A percentile compares a stretch with the other conserved stretches of the same genome.
Conservation (phyloP, 192 early-diverging fungal genomes). For the Chytriomyces confervae region DNA sequence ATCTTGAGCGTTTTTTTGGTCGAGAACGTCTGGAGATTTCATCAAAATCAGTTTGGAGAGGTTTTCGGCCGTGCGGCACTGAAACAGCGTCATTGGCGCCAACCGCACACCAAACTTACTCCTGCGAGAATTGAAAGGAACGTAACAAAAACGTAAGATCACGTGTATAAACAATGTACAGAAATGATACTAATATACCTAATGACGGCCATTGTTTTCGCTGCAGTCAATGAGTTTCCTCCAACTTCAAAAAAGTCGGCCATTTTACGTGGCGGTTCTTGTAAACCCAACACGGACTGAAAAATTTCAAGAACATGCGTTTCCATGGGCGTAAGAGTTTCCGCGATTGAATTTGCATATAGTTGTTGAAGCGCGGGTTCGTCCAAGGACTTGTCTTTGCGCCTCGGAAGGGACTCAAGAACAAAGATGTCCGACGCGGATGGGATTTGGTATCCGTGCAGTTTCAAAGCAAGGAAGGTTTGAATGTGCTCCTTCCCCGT, state of each 20-base stretch:
- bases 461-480: not conserved
- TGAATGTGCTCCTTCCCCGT: not conserved
- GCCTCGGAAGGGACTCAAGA: not conserved
- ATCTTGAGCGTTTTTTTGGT: not conserved
- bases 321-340: not conserved
- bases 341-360: not conserved
- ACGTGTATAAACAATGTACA: not conserved
- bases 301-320: constrained; percentile 34
- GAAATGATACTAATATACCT: constrained; percentile 2
- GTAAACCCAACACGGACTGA: constrained; percentile 36
- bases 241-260: constrained; percentile 54
- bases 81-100: constrained; percentile 11
- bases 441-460: constrained; percentile 7
- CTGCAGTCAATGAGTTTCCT: constrained; percentile 45
- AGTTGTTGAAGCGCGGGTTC: not conserved
- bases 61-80: not conserved
- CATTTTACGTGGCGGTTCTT: constrained; percentile 13
- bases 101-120: not conserved
- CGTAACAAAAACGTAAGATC: not conserved
- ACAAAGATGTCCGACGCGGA: not conserved
- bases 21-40: no score
- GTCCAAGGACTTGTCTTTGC: not conserved
- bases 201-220: constrained; percentile 1
- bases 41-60: no score
- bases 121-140: not conserved